Conservation (phyloP, 2,329 filamentous ascomycete genomes). For the Colletotrichum higginsianum region DNA sequence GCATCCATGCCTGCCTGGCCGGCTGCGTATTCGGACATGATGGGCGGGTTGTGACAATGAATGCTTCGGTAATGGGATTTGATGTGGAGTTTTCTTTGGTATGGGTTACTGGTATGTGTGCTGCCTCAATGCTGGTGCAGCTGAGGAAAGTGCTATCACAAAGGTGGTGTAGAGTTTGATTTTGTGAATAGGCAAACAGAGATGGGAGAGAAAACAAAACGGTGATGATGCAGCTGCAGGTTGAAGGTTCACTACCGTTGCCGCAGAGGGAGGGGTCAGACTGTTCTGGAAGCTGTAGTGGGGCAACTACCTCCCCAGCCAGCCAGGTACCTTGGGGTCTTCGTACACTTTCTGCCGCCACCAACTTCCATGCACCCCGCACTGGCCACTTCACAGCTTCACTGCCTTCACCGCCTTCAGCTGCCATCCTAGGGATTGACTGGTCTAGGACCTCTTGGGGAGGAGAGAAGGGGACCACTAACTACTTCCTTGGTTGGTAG, state of each 20-base stretch:
- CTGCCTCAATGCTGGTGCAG: not conserved
- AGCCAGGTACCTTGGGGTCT: too few relatives aligned
- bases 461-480: too few relatives aligned
- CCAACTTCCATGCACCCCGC: not conserved
- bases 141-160: not conserved
- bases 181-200: not conserved
- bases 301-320: constrained; percentile 33
- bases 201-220: not conserved
- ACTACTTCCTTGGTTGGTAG: too few relatives aligned
- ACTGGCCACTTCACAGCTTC: not conserved
- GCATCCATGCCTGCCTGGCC: constrained; percentile 76
- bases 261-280: constrained; percentile 32
- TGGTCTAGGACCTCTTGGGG: too few relatives aligned
- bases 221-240: constrained; percentile 2
- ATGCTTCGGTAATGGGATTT: not conserved
- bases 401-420: not conserved
- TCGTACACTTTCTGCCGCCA: constrained; percentile 12
- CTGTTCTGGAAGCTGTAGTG: constrained; percentile 53
- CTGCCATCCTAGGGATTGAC: too few relatives aligned
- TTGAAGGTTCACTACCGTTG: not conserved
- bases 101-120: not conserved
- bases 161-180: not conserved
- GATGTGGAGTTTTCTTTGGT: not conserved
- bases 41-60: constrained; percentile 16
- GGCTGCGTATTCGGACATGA: constrained; percentile 67